A percentile compares a stretch with the other conserved stretches of the same genome.
Conservation (phyloP, 106 monocot species). For the Platanthera zijinensis region DNA sequence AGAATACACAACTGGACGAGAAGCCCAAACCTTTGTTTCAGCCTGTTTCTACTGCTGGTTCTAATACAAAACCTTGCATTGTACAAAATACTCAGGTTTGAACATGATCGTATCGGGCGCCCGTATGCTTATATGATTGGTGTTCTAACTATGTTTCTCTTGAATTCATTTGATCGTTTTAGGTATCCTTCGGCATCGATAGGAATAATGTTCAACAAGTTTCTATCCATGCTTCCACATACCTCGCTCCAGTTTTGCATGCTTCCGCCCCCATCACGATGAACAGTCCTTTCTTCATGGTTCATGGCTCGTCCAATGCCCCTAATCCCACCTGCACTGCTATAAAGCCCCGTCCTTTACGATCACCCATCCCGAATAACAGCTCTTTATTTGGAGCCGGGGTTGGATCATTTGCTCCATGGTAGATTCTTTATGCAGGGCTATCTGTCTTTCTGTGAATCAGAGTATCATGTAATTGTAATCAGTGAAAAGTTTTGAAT, state of each 20-base stretch:
- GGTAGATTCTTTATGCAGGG: constrained; percentile 12
- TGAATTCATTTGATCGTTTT: neutral
- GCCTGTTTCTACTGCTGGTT: neutral
- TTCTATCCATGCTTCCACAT: constrained; percentile 4
- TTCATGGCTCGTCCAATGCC: constrained; percentile 22
- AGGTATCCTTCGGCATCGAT: neutral
- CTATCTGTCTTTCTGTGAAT: neutral
- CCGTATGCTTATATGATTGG: neutral
- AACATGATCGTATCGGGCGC: neutral
- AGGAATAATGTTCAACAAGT: constrained; percentile 22
- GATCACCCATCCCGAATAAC: constrained; percentile 16
- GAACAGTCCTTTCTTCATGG: constrained; percentile 32
- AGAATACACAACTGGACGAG: neutral
- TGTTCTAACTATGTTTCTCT: neutral
- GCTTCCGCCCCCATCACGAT: neutral
- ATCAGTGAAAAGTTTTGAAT: neutral
- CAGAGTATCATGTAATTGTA: neutral
- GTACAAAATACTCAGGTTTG: neutral
- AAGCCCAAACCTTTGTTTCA: neutral
- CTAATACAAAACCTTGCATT: neutral
- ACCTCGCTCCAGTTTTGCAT: neutral
- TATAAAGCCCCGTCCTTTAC: constrained; percentile 33
- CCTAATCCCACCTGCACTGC: constrained; percentile 16
- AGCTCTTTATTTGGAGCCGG: constrained; percentile 12
- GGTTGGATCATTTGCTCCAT: constrained; percentile 30